These are phyloP conservation scores for Myxozyma geophila DNA, from an alignment of 805 yeast genomes.

Conservation along the genomic window DNA sequence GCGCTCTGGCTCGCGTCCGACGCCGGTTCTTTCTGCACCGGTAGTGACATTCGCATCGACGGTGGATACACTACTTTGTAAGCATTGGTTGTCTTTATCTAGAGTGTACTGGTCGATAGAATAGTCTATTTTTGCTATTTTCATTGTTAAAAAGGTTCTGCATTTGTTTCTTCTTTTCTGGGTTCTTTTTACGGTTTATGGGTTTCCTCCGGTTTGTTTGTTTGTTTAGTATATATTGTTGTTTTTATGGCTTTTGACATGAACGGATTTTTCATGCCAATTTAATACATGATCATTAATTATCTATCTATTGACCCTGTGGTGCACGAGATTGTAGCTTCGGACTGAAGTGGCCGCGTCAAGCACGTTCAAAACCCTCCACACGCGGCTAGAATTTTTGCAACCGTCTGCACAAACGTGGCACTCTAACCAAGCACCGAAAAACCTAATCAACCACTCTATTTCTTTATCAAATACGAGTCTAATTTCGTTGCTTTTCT, in stretches of 20 bases:
- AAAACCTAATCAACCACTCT: too few species aligned
- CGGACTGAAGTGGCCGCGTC: not conserved
- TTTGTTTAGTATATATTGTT: not conserved
- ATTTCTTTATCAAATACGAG: too few species aligned
- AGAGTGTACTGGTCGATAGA: too few species aligned
- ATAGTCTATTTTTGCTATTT: too few species aligned
- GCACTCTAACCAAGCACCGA: too few species aligned
- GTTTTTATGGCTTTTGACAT: not conserved
- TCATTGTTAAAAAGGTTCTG: not conserved
- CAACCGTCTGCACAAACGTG: too few species aligned
- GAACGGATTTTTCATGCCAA: not conserved
- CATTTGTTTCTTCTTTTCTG: not conserved
- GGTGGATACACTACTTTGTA: slow-evolving; percentile 55
- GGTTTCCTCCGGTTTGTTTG: not conserved
- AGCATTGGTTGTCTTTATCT: not conserved
- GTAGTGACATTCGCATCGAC: slow-evolving; percentile 68
- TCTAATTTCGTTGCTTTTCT: too few species aligned
- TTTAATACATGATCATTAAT: not conserved
- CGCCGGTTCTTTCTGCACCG: slow-evolving; percentile 67
- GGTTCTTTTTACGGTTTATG: not conserved
- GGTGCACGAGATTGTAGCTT: too few species aligned
- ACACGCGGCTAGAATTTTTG: too few species aligned
- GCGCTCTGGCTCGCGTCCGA: slow-evolving; percentile 63
- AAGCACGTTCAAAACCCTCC: not conserved
- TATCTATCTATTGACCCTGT: too few species aligned